These are phyloP conservation scores for Peniophora sp. DNA, from an alignment of 1,284 basidiomycete genomes.

Conservation along the genomic window DNA sequence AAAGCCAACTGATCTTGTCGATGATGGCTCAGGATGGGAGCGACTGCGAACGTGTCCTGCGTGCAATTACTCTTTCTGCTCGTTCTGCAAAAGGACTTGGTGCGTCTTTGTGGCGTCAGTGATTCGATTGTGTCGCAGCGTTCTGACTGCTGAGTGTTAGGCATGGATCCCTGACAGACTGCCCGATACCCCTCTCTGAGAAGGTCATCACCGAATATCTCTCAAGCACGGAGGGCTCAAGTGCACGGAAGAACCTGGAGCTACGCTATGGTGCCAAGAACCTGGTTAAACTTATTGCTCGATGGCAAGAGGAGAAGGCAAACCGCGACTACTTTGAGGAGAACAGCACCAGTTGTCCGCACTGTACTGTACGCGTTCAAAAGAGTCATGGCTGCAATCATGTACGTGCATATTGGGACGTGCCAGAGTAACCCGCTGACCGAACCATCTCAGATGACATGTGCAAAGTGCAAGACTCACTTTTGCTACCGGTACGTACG, in stretches of 20 bases:
- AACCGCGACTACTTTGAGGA: constrained; percentile 58
- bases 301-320: constrained; percentile 58
- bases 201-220: constrained; percentile 59
- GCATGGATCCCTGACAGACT: constrained; percentile 67
- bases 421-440: constrained; percentile 4
- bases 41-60: constrained; percentile 57
- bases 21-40: constrained; percentile 56
- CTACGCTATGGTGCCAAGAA: constrained; percentile 51
- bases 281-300: constrained; percentile 45
- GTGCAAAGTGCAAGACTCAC: constrained; percentile 57
- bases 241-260: constrained; percentile 44
- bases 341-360: constrained; percentile 63
- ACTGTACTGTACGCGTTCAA: constrained; percentile 62
- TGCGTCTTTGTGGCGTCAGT: no score
- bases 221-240: constrained; percentile 38
- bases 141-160: constrained; percentile 25
- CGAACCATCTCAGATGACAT: constrained; percentile 52
- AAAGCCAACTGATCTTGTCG: constrained; percentile 31
- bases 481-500: constrained; percentile 59
- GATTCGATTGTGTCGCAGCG: no score
- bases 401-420: constrained; percentile 32
- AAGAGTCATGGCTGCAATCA: constrained; percentile 74
- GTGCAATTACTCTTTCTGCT: constrained; percentile 68
- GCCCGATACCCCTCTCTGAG: constrained; percentile 55
- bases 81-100: constrained; percentile 70